Evolutionary conservation across 768 basidiomycete genomes (phyloP), one percentile per base, ranked within the genome.

Genomic region (Sporobolomyces pararoseus): DNA sequence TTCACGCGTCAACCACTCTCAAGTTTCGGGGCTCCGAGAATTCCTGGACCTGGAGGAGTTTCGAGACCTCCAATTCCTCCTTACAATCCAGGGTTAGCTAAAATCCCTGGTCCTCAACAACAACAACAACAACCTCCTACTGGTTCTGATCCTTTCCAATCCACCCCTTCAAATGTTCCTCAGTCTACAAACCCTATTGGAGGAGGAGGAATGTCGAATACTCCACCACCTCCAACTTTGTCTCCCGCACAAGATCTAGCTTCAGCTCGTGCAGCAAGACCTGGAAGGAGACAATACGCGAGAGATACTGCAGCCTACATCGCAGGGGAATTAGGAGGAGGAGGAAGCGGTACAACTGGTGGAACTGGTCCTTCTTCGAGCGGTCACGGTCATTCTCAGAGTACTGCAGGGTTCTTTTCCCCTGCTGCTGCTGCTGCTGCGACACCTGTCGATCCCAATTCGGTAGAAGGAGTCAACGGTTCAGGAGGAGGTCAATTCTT

Each of bases 261-360:
- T 25, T 39, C 60, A 7, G 42, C 58, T 19, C 42, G 63, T 3
- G 69, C 46, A 1, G 53, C 60, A 10, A 37, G 72, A 13, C 63
- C 53, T 2, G 52, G 60, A 0, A 44, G 72, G 9, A 21, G 72
- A 21, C 60, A 62, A 50, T 73, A 73, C 67, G 72, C 72, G 1
- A 58, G 67, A 29, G 67, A 73, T 50, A 68, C 72, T 34, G 49
- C 64, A 7, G 64, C 66, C 19, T 73, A 73, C 64, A 62, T 73
- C 60, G 67, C 67, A 3, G 72, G 67, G 9, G 72, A 69, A 13
- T 23, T 35, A 27, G 61, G 49, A 0, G 23, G 35, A 37, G 55
- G 34, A 37, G 55, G 31, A 51, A 4, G 5, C 3, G 32, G 31
- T 21, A 9, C 39, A 9, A 42, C 39, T 42, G 53, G 53, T 17